Conservation (phyloP, 148 eudicot genomes). For the Vaccinium vitisidaea region DNA sequence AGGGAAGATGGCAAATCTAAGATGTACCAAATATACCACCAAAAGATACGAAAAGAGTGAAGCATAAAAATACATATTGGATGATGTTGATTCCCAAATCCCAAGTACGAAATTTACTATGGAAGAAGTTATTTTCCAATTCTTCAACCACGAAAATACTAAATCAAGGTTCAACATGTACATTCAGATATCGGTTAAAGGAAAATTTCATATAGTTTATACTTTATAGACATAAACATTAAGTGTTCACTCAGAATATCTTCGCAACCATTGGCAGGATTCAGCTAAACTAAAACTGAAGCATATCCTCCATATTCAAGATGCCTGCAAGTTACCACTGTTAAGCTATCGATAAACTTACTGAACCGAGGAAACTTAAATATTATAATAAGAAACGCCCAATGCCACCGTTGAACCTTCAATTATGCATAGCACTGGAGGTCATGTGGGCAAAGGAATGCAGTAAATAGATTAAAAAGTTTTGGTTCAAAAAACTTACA, state of each 20-base stretch:
- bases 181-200: background rate
- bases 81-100: background rate
- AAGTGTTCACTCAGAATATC: background rate
- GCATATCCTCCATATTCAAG: background rate
- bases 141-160: background rate
- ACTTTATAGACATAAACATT: background rate
- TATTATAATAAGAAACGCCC: background rate
- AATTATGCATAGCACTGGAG: background rate
- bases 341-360: background rate
- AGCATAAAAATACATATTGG: background rate
- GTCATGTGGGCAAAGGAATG: background rate
- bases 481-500: slow-evolving; percentile 36
- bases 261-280: background rate
- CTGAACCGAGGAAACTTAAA: background rate
- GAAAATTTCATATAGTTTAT: background rate
- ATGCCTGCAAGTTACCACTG: background rate
- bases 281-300: background rate
- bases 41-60: background rate
- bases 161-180: background rate
- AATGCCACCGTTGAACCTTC: background rate
- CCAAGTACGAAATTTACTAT: background rate
- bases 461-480: background rate
- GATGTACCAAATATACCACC: background rate
- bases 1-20: background rate
- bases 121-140: background rate